Percentiles rank a stretch among this genome's conserved stretches.
These are phyloP conservation scores for Metarhizium rileyi DNA, from an alignment of 2,329 filamentous ascomycete species.

Conservation along the genomic window DNA sequence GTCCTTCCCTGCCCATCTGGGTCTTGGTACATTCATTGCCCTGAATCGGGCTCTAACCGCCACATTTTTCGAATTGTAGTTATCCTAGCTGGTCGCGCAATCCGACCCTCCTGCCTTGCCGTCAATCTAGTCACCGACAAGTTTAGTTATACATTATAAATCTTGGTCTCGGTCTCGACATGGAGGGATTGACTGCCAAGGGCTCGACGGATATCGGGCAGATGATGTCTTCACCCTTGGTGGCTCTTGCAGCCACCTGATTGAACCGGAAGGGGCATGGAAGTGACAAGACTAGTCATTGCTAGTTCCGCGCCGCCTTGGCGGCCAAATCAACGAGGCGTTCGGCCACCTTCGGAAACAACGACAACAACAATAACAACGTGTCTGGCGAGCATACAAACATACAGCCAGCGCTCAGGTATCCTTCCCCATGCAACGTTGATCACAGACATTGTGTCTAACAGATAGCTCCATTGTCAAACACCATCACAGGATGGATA, in stretches of 20 bases:
- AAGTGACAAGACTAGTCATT: neutral
- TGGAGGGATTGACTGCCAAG: no score
- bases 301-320: neutral
- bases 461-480: neutral
- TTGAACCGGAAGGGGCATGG: neutral
- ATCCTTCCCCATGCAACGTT: neutral
- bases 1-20: no score
- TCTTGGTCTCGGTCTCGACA: no score
- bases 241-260: neutral
- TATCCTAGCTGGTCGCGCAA: no score
- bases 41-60: no score
- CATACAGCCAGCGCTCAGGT: neutral
- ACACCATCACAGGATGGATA: neutral
- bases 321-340: neutral
- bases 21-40: no score
- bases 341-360: neutral
- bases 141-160: no score
- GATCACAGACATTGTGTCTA: neutral
- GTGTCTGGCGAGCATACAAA: neutral
- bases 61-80: no score
- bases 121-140: no score
- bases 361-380: neutral
- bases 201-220: neutral
- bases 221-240: neutral
- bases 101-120: no score